phyloP scores from a whole-genome alignment of 345 rosid genomes.

The Camelina sativa region DNA sequence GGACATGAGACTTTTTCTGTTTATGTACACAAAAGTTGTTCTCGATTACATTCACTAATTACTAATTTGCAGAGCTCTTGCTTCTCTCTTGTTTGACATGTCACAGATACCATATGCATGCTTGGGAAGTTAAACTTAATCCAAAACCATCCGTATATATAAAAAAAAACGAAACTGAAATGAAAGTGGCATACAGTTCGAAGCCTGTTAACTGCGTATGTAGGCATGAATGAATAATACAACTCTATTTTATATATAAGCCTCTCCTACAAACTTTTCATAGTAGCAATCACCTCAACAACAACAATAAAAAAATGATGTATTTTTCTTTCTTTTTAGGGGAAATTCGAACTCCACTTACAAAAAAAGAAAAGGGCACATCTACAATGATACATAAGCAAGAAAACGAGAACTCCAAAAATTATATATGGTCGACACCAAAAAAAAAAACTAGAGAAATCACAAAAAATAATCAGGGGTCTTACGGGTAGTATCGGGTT shows the following conservation, averaged over 20 bases:
- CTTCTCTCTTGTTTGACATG: constrained; percentile 1
- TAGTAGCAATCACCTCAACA: constrained; percentile 27
- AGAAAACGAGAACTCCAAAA: constrained; percentile 17
- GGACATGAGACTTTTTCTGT: background rate
- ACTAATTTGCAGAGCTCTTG: background rate
- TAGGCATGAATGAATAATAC: background rate
- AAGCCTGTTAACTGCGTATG: background rate
- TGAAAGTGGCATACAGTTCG: background rate
- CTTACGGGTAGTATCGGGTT: constrained; percentile 79
- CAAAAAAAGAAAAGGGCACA: constrained; percentile 28
- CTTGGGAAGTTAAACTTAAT: background rate
- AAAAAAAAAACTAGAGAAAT: constrained; percentile 25
- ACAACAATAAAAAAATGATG: constrained; percentile 31
- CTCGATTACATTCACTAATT: background rate
- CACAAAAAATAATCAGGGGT: constrained; percentile 89
- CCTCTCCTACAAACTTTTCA: constrained; percentile 31
- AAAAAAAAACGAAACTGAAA: constrained; percentile 16
- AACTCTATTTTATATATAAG: constrained; percentile 15
- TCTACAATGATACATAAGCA: constrained; percentile 41
- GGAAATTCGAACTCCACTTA: constrained; percentile 32
- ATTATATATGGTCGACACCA: constrained; percentile 14
- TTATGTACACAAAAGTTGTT: background rate
- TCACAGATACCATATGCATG: background rate
- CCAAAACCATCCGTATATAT: background rate
- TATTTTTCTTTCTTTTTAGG: constrained; percentile 29